Conservation (phyloP, 768 basidiomycete genomes). For the Pisolithus sp. region DNA sequence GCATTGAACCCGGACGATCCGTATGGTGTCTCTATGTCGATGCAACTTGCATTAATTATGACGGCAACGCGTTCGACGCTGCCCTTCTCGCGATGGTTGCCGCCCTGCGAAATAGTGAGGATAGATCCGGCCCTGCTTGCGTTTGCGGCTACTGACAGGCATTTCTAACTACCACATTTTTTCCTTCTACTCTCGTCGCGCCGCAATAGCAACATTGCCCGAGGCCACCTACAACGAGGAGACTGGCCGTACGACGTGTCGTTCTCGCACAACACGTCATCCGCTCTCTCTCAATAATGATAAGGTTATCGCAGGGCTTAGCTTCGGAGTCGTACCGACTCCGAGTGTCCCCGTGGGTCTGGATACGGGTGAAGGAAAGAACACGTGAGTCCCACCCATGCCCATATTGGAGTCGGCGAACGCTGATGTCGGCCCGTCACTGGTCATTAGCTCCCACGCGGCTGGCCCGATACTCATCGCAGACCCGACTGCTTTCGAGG, state of each 20-base stretch:
- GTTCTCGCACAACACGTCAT: conserved; percentile 37
- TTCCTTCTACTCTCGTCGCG: conserved; percentile 3
- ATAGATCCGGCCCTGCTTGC: not conserved
- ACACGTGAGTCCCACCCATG: not conserved
- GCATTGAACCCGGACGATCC: conserved; percentile 74
- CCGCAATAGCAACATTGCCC: conserved; percentile 55
- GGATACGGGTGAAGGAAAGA: not conserved
- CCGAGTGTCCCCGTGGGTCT: not conserved
- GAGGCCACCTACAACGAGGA: conserved; percentile 64
- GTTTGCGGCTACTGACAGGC: not conserved
- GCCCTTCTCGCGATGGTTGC: conserved; percentile 81
- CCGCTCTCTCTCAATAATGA: conserved; percentile 36
- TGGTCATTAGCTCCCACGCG: conserved; percentile 4
- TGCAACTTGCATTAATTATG: conserved; percentile 93
- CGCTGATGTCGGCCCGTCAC: not conserved
- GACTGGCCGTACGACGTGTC: conserved; percentile 51
- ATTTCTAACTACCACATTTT: not conserved
- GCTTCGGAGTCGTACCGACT: not conserved
- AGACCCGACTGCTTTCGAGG: conserved; percentile 89
- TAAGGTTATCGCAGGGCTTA: conserved; percentile 11
- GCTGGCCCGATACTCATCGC: conserved; percentile 49
- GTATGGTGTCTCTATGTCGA: conserved; percentile 96
- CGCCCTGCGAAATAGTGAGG: conserved; percentile 79
- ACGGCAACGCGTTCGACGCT: conserved; percentile 93
- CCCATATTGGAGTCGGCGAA: not conserved